Evolutionary conservation across 148 eudicot genomes (phyloP), one percentile per base, ranked within the genome.

Genomic region (Cornus florida): DNA sequence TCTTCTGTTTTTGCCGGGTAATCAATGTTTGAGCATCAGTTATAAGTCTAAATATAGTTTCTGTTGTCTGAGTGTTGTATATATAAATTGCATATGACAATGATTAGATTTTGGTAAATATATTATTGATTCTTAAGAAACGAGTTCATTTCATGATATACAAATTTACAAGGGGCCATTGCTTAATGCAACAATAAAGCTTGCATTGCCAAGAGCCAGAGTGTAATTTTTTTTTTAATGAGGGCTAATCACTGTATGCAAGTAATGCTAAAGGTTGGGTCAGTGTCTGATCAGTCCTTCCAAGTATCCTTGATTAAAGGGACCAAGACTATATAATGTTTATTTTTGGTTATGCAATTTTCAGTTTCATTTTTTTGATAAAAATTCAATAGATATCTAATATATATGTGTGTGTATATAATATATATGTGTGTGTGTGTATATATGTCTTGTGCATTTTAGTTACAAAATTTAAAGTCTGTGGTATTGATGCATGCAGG

Each of bases 1-100:
- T 81, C 94, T 96, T 81, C 80, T 96, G 57, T 96, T 92, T 86
- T 85, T 94, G 94, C 99, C 99, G 41, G 99, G 99, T 96, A 94
- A 81, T 72, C 69, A 11, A 46, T 78, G 67, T 35, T 74, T 39
- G 69, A 48, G 31, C 20, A 10, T 20, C 31, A 1, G 28, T 41
- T 82, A 22, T 8, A 33, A 43, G 24, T 13, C 57, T 69, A 23
- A 24, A 16, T 17, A 31, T 5, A 67, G 59, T 70, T 33, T 23
- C 24, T 50, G 35, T 66, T 68, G 31, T n/a, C 65, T 69, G 10
- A 6, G 11, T 78, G 24, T 78, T 16, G 39, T 50, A 46, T 14
- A 17, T 0, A 20, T 20, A 20, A 43, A 43, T 43, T 2, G 4
- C 48, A 32, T 11, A 67, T 1, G 46, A 10, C 9, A 68, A 48